Conservation (phyloP, 1,139 yeast species). For the Arxiozyma slooffiae region DNA sequence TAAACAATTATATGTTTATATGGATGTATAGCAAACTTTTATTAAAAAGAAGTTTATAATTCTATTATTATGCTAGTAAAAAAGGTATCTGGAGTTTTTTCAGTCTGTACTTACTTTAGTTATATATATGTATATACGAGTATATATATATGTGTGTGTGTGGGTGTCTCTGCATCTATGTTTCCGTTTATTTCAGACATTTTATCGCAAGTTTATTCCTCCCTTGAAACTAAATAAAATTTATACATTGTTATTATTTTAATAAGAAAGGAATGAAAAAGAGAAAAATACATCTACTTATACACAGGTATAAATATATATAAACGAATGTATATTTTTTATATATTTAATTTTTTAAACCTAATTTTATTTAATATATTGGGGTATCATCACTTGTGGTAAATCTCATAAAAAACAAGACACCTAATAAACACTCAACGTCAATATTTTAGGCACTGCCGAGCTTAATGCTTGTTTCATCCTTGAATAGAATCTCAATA, state of each 20-base stretch:
- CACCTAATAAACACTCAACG: slow-evolving; percentile 30
- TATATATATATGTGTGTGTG: no score
- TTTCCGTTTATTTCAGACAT: background rate
- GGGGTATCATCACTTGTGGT: slow-evolving; percentile 22
- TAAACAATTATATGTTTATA: no score
- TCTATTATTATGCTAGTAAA: background rate
- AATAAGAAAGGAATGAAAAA: background rate
- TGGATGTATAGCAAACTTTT: background rate
- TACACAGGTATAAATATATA: background rate
- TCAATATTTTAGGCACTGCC: slow-evolving; percentile 30
- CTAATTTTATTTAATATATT: slow-evolving; percentile 8
- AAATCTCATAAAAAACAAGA: slow-evolving; percentile 25
- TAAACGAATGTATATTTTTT: background rate
- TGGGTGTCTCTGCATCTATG: no score
- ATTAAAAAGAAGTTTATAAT: no score
- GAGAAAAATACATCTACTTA: no score
- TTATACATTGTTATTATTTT: no score
- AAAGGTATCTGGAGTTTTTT: no score
- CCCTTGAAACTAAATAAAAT: background rate
- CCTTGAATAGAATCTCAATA: slow-evolving; percentile 31
- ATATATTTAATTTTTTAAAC: background rate
- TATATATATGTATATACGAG: no score
- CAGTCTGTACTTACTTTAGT: background rate
- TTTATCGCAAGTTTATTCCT: background rate
- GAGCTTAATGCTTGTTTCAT: slow-evolving; percentile 28